Evolutionary conservation across 1,139 yeast species (phyloP).

Genomic region (Saccharomycopsis hybrid): DNA sequence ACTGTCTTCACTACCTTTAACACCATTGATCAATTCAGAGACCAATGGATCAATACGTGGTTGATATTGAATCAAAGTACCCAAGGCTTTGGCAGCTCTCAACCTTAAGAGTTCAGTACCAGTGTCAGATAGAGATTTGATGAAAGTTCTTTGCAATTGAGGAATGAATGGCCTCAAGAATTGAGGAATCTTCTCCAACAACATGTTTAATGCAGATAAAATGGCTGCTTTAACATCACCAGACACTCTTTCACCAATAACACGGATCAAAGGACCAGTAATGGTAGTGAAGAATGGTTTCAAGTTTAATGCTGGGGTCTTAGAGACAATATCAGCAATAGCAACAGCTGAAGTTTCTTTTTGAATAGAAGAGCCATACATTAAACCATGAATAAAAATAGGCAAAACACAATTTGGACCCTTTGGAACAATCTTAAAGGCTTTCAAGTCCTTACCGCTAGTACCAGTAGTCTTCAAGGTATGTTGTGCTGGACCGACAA

Average conservation of each 20-base stretch:
- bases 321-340: slow-evolving; percentile 79
- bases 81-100: slow-evolving; percentile 88
- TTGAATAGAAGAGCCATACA: slow-evolving; percentile 85
- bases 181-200: slow-evolving; percentile 80
- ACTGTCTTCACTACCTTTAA: slow-evolving; percentile 47
- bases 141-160: slow-evolving; percentile 94
- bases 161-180: slow-evolving; percentile 94
- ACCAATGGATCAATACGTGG: slow-evolving; percentile 93
- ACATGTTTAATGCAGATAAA: slow-evolving; percentile 69
- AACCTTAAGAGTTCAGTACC: slow-evolving; percentile 64
- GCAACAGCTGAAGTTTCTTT: slow-evolving; percentile 85
- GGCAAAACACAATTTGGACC: slow-evolving; percentile 90
- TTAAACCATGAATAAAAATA: slow-evolving; percentile 86
- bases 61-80: slow-evolving; percentile 80
- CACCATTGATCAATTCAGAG: slow-evolving; percentile 73
- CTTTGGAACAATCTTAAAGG: slow-evolving; percentile 64
- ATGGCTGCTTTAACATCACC: slow-evolving; percentile 92
- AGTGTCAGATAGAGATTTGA: slow-evolving; percentile 80
- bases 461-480: slow-evolving; percentile 64
- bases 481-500: slow-evolving; percentile 73
- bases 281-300: slow-evolving; percentile 88
- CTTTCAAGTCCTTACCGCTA: slow-evolving; percentile 62
- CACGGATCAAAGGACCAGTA: slow-evolving; percentile 97
- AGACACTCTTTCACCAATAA: slow-evolving; percentile 90
- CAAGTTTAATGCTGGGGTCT: slow-evolving; percentile 75